phyloP scores from a whole-genome alignment of 2,329 filamentous ascomycete species.

The Fusarium hostae region DNA sequence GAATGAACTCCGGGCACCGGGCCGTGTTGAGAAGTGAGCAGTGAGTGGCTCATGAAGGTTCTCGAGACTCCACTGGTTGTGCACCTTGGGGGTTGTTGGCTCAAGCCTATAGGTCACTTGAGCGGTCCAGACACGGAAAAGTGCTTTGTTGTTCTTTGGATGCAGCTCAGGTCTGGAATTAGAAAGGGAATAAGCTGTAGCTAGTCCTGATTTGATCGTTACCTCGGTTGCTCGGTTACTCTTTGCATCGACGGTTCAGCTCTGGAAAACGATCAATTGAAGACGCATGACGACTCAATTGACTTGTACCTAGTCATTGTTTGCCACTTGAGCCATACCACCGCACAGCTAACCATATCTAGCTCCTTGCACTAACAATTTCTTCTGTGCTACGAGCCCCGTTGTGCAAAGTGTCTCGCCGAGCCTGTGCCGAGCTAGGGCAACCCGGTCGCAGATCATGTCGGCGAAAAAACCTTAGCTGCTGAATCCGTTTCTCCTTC shows the following conservation, averaged over 20 bases:
- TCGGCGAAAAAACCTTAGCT: neutral
- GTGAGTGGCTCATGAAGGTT: neutral
- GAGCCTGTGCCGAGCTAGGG: neutral
- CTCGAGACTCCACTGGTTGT: neutral
- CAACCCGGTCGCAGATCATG: neutral
- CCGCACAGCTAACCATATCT: neutral
- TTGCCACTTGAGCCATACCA: neutral
- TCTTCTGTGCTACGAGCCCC: neutral
- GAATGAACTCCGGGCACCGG: neutral
- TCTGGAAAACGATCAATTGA: neutral
- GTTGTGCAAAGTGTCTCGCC: neutral
- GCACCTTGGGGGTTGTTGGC: neutral
- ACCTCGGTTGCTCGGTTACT: neutral
- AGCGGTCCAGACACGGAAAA: neutral
- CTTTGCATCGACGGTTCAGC: neutral
- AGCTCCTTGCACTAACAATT: neutral
- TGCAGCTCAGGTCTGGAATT: neutral
- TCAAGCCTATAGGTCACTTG: neutral
- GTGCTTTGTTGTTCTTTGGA: neutral
- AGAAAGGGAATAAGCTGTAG: neutral
- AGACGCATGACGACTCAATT: neutral
- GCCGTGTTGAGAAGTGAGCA: neutral
- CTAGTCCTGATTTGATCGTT: neutral
- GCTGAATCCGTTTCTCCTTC: neutral
- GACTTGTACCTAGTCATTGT: neutral